These are phyloP conservation scores for Emydomyces testavorans DNA, from an alignment of 2,329 filamentous ascomycete species.

Conservation along the genomic window DNA sequence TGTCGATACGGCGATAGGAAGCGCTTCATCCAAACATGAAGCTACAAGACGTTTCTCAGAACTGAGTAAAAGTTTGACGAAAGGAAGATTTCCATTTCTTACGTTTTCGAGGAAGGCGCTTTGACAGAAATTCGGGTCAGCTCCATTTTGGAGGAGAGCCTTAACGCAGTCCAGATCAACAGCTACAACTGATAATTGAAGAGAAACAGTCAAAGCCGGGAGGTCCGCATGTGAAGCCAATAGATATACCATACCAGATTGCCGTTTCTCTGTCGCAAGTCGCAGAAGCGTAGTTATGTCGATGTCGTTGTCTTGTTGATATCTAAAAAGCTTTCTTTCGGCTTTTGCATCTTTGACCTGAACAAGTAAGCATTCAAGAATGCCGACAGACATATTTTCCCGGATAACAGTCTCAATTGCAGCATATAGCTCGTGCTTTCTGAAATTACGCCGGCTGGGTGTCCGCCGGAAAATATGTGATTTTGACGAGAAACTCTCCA, in stretches of 20 bases:
- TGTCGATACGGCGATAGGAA: constrained; percentile 12
- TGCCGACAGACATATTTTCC: constrained; percentile 13
- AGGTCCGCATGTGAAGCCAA: constrained; percentile 13
- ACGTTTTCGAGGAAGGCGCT: constrained; percentile 13
- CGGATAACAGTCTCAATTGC: constrained; percentile 17
- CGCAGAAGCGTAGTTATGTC: constrained; percentile 12
- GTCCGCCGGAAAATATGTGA: constrained; percentile 18
- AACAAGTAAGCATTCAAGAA: constrained; percentile 15
- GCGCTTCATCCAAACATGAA: constrained; percentile 14
- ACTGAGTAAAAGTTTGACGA: constrained; percentile 14
- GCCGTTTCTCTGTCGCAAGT: constrained; percentile 13
- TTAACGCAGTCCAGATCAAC: constrained; percentile 15
- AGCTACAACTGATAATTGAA: constrained; percentile 9
- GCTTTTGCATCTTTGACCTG: constrained; percentile 15
- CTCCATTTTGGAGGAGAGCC: constrained; percentile 15
- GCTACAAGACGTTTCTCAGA: constrained; percentile 11
- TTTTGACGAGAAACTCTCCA: constrained; percentile 17
- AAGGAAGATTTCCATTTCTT: constrained; percentile 9
- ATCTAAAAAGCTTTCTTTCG: constrained; percentile 15
- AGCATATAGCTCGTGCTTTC: constrained; percentile 14
- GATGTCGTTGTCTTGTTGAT: constrained; percentile 5
- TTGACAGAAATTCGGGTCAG: constrained; percentile 16
- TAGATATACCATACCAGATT: constrained; percentile 14
- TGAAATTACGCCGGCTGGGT: constrained; percentile 16
- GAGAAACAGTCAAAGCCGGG: constrained; percentile 10